A percentile compares a stretch with the other conserved stretches of the same genome.
phyloP scores from a whole-genome alignment of 1,284 basidiomycete genomes.

The Mycosarcoma maydis region DNA sequence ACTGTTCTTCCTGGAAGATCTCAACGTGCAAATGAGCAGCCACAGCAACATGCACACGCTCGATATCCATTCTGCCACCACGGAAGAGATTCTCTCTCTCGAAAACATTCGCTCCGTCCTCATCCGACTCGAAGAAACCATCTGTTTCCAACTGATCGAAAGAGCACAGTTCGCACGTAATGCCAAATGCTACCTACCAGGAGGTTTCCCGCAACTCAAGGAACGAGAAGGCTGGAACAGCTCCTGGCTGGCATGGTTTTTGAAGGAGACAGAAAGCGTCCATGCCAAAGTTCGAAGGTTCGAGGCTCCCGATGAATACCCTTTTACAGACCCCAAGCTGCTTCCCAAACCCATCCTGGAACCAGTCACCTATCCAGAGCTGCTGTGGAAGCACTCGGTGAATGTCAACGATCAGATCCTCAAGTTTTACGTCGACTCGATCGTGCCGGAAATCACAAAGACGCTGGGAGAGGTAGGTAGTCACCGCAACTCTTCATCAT shows the following conservation, averaged over 20 bases:
- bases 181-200: conserved; percentile 84
- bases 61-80: conserved; percentile 52
- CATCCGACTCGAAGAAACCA: conserved; percentile 93
- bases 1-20: too few relatives aligned
- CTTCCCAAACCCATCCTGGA: conserved; percentile 86
- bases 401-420: conserved; percentile 89
- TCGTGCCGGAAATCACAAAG: conserved; percentile 83
- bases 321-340: conserved; percentile 79
- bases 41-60: conserved; percentile 53
- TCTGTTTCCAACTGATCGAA: conserved; percentile 93
- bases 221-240: conserved; percentile 81
- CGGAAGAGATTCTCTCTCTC: conserved; percentile 75
- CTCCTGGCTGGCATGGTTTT: conserved; percentile 96
- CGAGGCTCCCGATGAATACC: conserved; percentile 86
- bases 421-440: conserved; percentile 83
- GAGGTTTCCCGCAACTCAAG: conserved; percentile 74
- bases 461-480: conserved; percentile 41
- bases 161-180: conserved; percentile 96
- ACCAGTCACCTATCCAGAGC: conserved; percentile 78
- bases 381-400: conserved; percentile 82
- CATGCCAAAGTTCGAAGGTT: conserved; percentile 72
- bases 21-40: conserved; percentile 26
- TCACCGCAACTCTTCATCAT: background rate
- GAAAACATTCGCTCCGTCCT: conserved; percentile 87
- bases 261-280: conserved; percentile 91